Evolutionary conservation across 2,329 filamentous ascomycete species (phyloP), one percentile per base, ranked within the genome.

Genomic region (Aureobasidium sp.): DNA sequence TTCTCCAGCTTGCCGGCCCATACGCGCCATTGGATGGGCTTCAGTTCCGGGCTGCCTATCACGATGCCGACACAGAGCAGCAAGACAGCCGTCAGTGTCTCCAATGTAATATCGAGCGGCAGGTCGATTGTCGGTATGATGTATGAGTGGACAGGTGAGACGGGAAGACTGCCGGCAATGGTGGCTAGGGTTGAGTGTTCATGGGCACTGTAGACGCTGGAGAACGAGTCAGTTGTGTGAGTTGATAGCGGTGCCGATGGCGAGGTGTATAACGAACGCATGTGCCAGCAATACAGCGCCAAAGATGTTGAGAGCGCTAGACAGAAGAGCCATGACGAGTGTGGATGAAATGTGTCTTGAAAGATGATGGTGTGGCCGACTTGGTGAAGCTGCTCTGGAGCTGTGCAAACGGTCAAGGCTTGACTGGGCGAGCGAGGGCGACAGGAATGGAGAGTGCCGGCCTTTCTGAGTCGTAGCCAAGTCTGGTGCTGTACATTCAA

Each of bases 201-300:
- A 76, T 96, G 89, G 51, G 92, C 92, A 57, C 94, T 99, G 77
- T 97, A 99, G 77, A 92, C 95, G 66, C 94, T 99, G 72, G 60
- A 60, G 52, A 63, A 27, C 51, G 65, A 29, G 55, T 65, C 63
- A 63, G 63, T 43, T 57, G 27, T 37, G 32, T 44, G 37, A 48
- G 20, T 20, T 10, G 13, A n/a, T 10, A 52, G 61, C 46, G 43
- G 5, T 32, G 50, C 59, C 72, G 63, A 72, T 17, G 68, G 60
- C 57, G 56, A 72, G 60, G 55, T 34, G 50, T 41, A 26, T 13
- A 55, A 74, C 89, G 76, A 86, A 97, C 93, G 92, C 90, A 76
- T 97, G 93, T 50, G 87, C 85, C 20, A 97, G 82, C 67, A 97
- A 82, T 61, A 96, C 68, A 13, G 93, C 80, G 66, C 93, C 93